These are phyloP conservation scores for Fusarium sp. DNA, from an alignment of 2,329 filamentous ascomycete genomes.

Conservation along the genomic window DNA sequence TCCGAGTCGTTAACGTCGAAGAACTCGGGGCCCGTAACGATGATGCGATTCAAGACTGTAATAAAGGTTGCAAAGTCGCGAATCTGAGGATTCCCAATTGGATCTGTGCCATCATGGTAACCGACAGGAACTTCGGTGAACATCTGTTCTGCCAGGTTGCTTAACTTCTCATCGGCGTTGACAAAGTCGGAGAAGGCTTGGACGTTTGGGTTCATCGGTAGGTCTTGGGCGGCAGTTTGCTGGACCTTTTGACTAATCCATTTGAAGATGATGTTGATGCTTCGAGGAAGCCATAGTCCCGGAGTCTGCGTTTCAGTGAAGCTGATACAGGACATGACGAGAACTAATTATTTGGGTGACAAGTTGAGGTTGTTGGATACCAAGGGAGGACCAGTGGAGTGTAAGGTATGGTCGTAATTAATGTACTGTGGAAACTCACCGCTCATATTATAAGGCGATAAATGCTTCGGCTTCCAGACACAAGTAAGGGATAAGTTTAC, in stretches of 20 bases:
- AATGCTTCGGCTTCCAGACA: not conserved
- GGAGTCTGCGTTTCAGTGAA: not conserved
- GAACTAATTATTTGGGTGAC: not conserved
- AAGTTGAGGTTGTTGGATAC: not conserved
- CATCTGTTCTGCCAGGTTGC: not conserved
- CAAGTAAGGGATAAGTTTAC: not conserved
- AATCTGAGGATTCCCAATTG: not conserved
- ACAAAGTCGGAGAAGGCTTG: not conserved
- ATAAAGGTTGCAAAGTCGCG: not conserved
- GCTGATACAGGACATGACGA: not conserved
- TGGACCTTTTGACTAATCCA: not conserved
- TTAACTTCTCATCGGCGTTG: not conserved
- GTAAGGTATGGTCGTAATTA: rapidly evolving
- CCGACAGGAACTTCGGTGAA: not conserved
- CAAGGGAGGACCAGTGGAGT: rapidly evolving
- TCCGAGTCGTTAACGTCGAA: rapidly evolving
- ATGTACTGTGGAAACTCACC: not conserved
- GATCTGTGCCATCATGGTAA: not conserved
- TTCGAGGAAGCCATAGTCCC: not conserved
- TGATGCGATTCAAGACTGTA: not conserved
- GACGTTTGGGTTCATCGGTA: not conserved
- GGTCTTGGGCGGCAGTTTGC: not conserved
- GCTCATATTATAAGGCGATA: not conserved
- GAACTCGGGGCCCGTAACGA: rapidly evolving
- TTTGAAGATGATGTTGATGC: not conserved